Base-by-base conservation (phyloP, 1,284 basidiomycete genomes). In the Ganoderma meredithae region DNA sequence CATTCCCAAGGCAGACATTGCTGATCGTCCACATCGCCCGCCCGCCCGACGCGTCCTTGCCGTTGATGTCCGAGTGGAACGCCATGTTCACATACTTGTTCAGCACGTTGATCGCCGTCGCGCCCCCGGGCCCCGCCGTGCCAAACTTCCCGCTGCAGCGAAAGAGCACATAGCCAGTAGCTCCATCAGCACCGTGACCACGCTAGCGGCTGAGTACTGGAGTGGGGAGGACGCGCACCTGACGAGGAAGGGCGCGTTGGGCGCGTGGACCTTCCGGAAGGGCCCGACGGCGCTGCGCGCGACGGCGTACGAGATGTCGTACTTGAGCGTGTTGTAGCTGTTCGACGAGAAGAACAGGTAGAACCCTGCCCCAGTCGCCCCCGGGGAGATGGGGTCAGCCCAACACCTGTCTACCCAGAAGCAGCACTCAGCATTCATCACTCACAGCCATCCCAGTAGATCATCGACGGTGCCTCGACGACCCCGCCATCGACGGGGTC, bases 291-390 rank as follows among this genome's bases (percentile, higher is more conserved):
- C 66, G 53, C 63, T 69, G 6, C 70, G 53, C 12, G 73, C 65
- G 19, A 73, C 73, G 15, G 75, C 75, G 40, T 76, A 76, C 62
- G 69, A 68, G 27, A 75, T 69, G 49, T 76, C 74, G 36, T 76
- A 76, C 12, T 70, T 53, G 33, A 67, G 60, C 41, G 69, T 71
- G 33, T 71, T 69, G 65, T 73, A 76, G 67, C 69, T 71, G 61
- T 74, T 72, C 19, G 71, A 72, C 43, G 67, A 72, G 69, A 73
- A 76, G 52, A 73, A 74, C 36, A 76, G 56, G 41, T 73, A 72
- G 41, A 71, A 74, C 44, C 68, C 60, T 56, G 40, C 9, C 36
- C 36, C 2, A 4, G 8, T 4, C 7, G 22, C 5, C 19, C 39
- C n/a, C n/a, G n/a, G n/a, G n/a, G n/a, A n/a, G n/a, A n/a, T n/a